Conservation (phyloP, 345 rosid genomes). For the Salix arbutifolia region DNA sequence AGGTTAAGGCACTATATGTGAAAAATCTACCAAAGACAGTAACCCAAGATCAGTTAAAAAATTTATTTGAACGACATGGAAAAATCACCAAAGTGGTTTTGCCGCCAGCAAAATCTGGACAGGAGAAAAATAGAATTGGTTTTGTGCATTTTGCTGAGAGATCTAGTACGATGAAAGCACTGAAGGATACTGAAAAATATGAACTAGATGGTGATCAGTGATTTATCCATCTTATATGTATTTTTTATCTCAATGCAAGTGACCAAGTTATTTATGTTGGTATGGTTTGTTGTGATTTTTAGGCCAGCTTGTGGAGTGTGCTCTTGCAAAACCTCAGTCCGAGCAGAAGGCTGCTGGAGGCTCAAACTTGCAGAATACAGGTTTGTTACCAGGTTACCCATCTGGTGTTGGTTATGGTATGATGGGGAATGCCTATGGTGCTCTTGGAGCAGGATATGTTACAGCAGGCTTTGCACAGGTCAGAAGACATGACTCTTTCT, state of each 20-base stretch:
- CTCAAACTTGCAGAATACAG: constrained; percentile 49
- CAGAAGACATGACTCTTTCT: constrained; percentile 14
- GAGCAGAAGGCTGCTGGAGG: constrained; percentile 63
- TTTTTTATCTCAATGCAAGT: constrained; percentile 2
- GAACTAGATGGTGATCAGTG: constrained; percentile 68
- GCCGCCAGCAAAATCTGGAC: constrained; percentile 85
- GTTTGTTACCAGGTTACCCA: constrained; percentile 64
- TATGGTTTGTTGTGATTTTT: constrained; percentile 19
- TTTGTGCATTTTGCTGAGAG: constrained; percentile 93
- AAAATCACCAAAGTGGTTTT: constrained; percentile 71
- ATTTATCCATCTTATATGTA: neutral
- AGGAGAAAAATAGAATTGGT: constrained; percentile 80
- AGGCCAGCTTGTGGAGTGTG: constrained; percentile 88
- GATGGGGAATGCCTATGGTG: constrained; percentile 59
- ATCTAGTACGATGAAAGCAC: constrained; percentile 80
- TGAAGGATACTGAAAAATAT: constrained; percentile 80
- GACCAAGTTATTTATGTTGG: neutral
- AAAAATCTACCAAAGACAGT: constrained; percentile 81
- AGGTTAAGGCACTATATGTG: constrained; percentile 91
- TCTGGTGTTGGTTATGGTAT: constrained; percentile 66
- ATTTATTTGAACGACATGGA: constrained; percentile 78
- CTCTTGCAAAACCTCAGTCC: constrained; percentile 90
- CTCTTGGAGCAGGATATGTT: constrained; percentile 61
- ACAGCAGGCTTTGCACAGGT: constrained; percentile 75
- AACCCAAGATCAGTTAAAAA: constrained; percentile 65